Base-by-base conservation (phyloP, 1,284 basidiomycete species). In the Pseudozyma sp. region DNA sequence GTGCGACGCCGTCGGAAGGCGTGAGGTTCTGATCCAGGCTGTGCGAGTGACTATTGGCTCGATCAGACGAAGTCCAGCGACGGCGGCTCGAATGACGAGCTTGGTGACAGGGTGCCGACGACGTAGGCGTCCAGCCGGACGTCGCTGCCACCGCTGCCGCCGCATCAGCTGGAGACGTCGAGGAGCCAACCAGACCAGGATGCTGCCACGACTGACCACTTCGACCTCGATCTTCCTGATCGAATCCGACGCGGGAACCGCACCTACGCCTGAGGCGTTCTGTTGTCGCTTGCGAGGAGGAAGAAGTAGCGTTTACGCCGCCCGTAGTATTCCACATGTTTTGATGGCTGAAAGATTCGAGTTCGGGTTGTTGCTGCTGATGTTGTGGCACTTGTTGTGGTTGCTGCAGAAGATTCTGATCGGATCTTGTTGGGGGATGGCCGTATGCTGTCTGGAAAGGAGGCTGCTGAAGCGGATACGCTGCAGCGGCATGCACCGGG, bases 401-500 rank as follows among this genome's bases (percentile, higher is more conserved):
- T 37, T 53, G 62, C 49, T 68, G 66, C 6, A 69, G 49, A 4
- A 64, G 33, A 29, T 39, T 40, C 2, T 45, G 35, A 5, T 68
- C 60, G 30, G 29, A 29, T 39, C 44, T 62, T 7, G 52, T 29
- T 10, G 60, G 47, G 4, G 63, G 48, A 24, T 62, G 63, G 7
- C 59, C 63, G 34, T 65, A 71, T 2, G 68, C 13, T 0, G 59
- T 43, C 7, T 61, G 68, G 9, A 55, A 67, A 4, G 55, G 17
- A 17, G 60, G 63, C n/a, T 71, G 68, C 45, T 68, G 69, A 9
- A 72, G 60, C 4, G 60, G 63, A 46, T 72, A 72, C 0, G 48
- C 55, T 63, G 67, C 2, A 64, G 8, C 0, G 60, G 56, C 46
- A 60, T 56, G 67, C 3, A 62, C 11, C 0, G 66, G 59, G 42